phyloP scores from a whole-genome alignment of 441 rosid genomes.

The Codiaeum variegatum region DNA sequence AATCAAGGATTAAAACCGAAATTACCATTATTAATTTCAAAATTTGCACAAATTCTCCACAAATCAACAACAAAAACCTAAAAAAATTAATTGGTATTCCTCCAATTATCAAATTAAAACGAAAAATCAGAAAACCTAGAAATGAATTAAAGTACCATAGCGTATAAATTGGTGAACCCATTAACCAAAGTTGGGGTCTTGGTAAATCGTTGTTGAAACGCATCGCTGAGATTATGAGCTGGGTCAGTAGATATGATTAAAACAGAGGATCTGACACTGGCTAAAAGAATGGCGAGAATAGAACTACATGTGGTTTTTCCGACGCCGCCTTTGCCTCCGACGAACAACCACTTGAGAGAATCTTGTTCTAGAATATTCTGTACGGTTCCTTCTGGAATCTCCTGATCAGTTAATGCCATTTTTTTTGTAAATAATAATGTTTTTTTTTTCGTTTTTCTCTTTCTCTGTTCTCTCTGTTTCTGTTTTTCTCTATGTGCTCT shows the following conservation, averaged over 20 bases:
- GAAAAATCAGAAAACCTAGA: conserved; percentile 10
- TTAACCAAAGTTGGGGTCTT: conserved; percentile 79
- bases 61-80: conserved; percentile 13
- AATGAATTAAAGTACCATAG: conserved; percentile 56
- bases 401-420: conserved; percentile 42
- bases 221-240: conserved; percentile 99
- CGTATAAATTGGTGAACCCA: conserved; percentile 90
- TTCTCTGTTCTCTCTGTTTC: background rate
- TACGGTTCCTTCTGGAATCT: conserved; percentile 60
- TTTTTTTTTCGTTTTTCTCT: background rate
- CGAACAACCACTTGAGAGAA: conserved; percentile 90
- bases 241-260: conserved; percentile 98
- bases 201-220: conserved; percentile 93
- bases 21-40: background rate
- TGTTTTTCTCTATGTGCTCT: background rate
- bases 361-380: conserved; percentile 80
- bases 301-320: conserved; percentile 99
- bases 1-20: conserved; percentile 2
- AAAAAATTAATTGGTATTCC: background rate
- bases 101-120: background rate
- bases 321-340: conserved; percentile 97
- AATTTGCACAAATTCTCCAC: background rate
- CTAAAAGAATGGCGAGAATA: conserved; percentile 68
- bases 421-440: background rate
- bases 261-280: conserved; percentile 80